Percentiles rank a stretch among this genome's conserved stretches.
phyloP scores from a whole-genome alignment of 345 rosid species.

The Ceriops decandra region DNA sequence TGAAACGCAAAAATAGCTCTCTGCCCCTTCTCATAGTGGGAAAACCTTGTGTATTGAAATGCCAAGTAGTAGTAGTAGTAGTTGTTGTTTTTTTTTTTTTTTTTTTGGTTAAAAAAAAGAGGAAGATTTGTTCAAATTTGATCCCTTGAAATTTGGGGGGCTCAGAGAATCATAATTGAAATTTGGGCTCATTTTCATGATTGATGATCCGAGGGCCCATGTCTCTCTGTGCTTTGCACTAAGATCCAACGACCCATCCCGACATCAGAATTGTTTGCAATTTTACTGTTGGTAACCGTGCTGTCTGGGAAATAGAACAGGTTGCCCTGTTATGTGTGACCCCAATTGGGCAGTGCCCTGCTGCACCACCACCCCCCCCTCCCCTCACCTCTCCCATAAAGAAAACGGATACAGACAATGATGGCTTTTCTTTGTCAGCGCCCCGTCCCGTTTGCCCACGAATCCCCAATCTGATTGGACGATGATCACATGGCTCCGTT shows the following conservation, averaged over 20 bases:
- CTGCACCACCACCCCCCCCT: constrained; percentile 2
- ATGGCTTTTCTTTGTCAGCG: constrained; percentile 19
- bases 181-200: constrained; percentile 14
- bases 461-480: constrained; percentile 14
- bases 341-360: constrained; percentile 19
- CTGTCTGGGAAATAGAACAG: not conserved
- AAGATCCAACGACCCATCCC: not conserved
- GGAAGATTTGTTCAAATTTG: no score
- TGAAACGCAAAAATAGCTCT: no score
- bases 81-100: no score
- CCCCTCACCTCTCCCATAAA: not conserved
- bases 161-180: constrained; percentile 11
- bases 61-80: no score
- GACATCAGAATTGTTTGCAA: not conserved
- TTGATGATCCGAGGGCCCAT: constrained; percentile 4
- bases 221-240: not conserved
- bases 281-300: not conserved
- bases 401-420: constrained; percentile 13
- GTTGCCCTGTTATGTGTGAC: constrained; percentile 26
- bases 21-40: no score
- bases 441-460: constrained; percentile 22
- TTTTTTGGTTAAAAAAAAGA: no score
- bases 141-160: no score
- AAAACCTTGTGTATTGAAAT: no score
- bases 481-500: constrained; percentile 20